phyloP scores from a whole-genome alignment of 805 yeast species.

The Wickerhamomyces silvicola region DNA sequence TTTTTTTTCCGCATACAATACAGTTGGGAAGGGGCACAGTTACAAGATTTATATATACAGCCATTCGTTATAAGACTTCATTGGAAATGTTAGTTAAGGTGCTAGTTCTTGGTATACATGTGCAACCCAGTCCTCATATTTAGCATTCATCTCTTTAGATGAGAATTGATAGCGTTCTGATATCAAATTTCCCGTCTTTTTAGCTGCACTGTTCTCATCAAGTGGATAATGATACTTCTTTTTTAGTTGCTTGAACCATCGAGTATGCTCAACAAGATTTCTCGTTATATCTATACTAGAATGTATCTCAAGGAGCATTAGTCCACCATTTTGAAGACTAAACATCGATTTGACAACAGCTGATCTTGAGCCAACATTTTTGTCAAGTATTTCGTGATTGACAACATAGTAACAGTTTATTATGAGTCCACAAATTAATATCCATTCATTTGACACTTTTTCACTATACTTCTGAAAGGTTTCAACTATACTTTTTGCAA shows the following conservation, averaged over 20 bases:
- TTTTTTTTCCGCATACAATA: too few species aligned
- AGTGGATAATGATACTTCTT: conserved; percentile 29
- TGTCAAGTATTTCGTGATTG: conserved; percentile 38
- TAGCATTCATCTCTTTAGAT: conserved; percentile 25
- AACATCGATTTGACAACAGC: conserved; percentile 46
- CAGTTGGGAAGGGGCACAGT: too few species aligned
- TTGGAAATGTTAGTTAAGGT: too few species aligned
- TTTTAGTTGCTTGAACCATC: conserved; percentile 58
- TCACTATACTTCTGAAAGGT: conserved; percentile 44
- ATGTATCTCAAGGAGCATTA: conserved; percentile 40
- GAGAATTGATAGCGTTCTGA: conserved; percentile 24
- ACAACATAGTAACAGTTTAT: conserved; percentile 52
- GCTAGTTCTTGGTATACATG: conserved; percentile 24
- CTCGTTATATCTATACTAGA: conserved; percentile 49
- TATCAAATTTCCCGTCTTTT: conserved; percentile 30
- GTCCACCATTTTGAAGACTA: conserved; percentile 46
- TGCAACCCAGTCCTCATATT: conserved; percentile 27
- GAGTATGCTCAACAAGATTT: conserved; percentile 46
- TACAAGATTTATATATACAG: too few species aligned
- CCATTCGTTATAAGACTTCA: too few species aligned
- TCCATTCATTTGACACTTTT: conserved; percentile 61
- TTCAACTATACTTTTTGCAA: conserved; percentile 43
- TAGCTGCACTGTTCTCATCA: conserved; percentile 19
- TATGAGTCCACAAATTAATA: conserved; percentile 59
- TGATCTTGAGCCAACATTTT: conserved; percentile 43